phyloP scores from a whole-genome alignment of 2,329 filamentous ascomycete genomes.

The Thielaviopsis euricoi region DNA sequence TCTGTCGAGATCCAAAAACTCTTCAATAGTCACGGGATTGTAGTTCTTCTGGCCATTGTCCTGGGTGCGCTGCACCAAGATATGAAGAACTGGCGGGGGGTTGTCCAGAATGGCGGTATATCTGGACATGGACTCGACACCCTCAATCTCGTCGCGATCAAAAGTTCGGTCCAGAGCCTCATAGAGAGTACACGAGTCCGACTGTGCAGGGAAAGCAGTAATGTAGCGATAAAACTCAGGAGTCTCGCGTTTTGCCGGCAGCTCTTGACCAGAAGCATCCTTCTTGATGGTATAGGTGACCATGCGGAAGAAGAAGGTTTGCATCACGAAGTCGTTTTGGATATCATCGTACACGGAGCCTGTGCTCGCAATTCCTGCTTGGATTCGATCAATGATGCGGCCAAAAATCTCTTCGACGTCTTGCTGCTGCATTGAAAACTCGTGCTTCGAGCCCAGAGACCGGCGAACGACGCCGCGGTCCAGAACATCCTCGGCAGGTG shows the following conservation, averaged over 20 bases:
- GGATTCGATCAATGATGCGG: slow-evolving; percentile 78
- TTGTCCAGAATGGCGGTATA: slow-evolving; percentile 53
- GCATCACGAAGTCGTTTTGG: slow-evolving; percentile 65
- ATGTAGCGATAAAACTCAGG: slow-evolving; percentile 41
- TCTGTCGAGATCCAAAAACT: slow-evolving; percentile 71
- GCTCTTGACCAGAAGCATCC: slow-evolving; percentile 17
- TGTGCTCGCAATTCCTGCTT: slow-evolving; percentile 67
- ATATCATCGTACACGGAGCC: slow-evolving; percentile 48
- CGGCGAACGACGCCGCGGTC: slow-evolving; percentile 24
- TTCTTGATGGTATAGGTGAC: slow-evolving; percentile 42
- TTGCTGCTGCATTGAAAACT: slow-evolving; percentile 42
- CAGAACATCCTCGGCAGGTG: background rate
- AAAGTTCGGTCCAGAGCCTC: slow-evolving; percentile 74
- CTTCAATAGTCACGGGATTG: slow-evolving; percentile 62
- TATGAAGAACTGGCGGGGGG: slow-evolving; percentile 73
- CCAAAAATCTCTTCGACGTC: slow-evolving; percentile 94
- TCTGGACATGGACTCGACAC: slow-evolving; percentile 37
- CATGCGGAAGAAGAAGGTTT: slow-evolving; percentile 48
- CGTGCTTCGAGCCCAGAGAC: slow-evolving; percentile 22
- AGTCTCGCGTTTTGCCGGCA: slow-evolving; percentile 11
- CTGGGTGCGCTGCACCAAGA: slow-evolving; percentile 72
- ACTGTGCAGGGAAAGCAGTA: slow-evolving; percentile 39
- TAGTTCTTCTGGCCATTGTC: slow-evolving; percentile 61
- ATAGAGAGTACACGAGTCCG: slow-evolving; percentile 49
- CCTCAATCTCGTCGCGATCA: slow-evolving; percentile 58